phyloP scores from a whole-genome alignment of 495 filamentous ascomycete genomes.

The Podospora appendiculata region DNA sequence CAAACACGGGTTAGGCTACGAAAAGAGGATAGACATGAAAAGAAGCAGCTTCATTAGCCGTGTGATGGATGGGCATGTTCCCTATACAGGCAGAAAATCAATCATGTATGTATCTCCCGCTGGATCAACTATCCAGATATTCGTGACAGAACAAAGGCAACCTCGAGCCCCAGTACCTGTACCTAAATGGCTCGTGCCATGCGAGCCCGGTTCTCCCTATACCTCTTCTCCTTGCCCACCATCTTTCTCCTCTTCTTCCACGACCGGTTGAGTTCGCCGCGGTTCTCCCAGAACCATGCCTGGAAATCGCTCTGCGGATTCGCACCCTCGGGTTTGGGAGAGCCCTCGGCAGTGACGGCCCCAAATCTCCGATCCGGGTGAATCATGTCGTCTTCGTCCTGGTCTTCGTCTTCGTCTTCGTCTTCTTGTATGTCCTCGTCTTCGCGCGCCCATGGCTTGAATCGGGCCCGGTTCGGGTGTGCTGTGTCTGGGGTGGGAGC shows the following conservation, averaged over 20 bases:
- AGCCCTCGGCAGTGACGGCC: slow-evolving; percentile 8
- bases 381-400: slow-evolving; percentile 17
- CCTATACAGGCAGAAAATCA: no score
- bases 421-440: slow-evolving; percentile 30
- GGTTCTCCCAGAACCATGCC: slow-evolving; percentile 87
- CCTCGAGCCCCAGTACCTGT: background rate
- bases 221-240: slow-evolving; percentile 75
- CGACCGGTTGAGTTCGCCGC: slow-evolving; percentile 79
- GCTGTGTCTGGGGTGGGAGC: slow-evolving; percentile 94
- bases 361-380: slow-evolving; percentile 19
- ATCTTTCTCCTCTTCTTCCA: slow-evolving; percentile 85
- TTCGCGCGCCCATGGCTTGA: slow-evolving; percentile 41
- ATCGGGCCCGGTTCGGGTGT: slow-evolving; percentile 48
- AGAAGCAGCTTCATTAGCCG: no score
- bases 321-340: slow-evolving; percentile 9
- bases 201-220: slow-evolving; percentile 70
- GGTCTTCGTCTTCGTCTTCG: slow-evolving; percentile 25
- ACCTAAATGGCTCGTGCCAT: slow-evolving; percentile 36
- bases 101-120: no score
- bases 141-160: no score
- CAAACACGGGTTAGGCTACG: no score
- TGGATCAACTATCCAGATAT: no score
- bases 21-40: no score
- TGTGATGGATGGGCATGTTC: no score
- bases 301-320: slow-evolving; percentile 57